phyloP scores from a whole-genome alignment of 768 basidiomycete species.

The Nidularia pulvinata region DNA sequence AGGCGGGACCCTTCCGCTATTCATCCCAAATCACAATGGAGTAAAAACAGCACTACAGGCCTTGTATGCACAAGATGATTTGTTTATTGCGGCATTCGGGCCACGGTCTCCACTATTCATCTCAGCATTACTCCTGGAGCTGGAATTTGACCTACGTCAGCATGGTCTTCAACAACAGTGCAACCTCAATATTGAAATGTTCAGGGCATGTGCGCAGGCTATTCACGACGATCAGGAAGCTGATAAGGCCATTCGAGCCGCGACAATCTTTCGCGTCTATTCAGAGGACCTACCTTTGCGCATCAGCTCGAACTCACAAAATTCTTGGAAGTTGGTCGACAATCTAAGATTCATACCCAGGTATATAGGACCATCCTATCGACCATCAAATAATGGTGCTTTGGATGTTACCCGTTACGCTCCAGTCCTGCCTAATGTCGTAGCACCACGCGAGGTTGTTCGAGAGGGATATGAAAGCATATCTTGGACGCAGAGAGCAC shows the following conservation, averaged over 20 bases:
- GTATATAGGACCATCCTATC: slow-evolving; percentile 10
- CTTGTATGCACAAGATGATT: slow-evolving; percentile 18
- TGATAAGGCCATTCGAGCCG: slow-evolving; percentile 19
- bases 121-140: slow-evolving; percentile 16
- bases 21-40: no score
- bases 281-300: slow-evolving; percentile 28
- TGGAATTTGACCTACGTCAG: slow-evolving; percentile 20
- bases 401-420: slow-evolving; percentile 19
- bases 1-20: no score
- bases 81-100: slow-evolving; percentile 35
- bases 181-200: slow-evolving; percentile 26
- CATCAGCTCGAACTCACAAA: slow-evolving; percentile 5
- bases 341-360: slow-evolving; percentile 39
- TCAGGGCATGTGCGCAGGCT: slow-evolving; percentile 30
- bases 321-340: slow-evolving; percentile 28
- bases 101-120: slow-evolving; percentile 26
- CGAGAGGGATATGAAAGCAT: slow-evolving; percentile 33
- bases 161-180: slow-evolving; percentile 27
- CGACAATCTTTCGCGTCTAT: slow-evolving; percentile 28
- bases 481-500: slow-evolving; percentile 50
- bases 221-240: slow-evolving; percentile 17
- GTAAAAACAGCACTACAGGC: no score
- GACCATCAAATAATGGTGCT: slow-evolving; percentile 3
- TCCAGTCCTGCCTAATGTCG: slow-evolving; percentile 22
- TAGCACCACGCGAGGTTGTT: slow-evolving; percentile 36